These are phyloP conservation scores for Antrodiella citrinella DNA, from an alignment of 768 basidiomycete genomes.

Conservation along the genomic window DNA sequence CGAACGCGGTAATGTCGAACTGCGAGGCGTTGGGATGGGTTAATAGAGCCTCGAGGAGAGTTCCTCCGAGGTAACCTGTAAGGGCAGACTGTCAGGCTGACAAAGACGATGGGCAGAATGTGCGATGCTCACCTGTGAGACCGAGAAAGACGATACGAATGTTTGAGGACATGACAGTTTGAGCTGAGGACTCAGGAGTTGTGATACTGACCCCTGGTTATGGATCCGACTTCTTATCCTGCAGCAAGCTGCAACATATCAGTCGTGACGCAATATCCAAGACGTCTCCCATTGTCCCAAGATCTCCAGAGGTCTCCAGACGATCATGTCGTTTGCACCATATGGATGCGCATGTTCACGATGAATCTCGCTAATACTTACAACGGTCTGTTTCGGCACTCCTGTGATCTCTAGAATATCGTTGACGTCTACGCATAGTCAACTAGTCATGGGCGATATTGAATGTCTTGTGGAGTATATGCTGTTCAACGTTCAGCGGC, in stretches of 20 bases:
- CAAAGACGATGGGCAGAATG: background rate
- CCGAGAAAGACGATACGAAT: conserved; percentile 7
- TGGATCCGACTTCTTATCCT: background rate
- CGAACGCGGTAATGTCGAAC: conserved; percentile 39
- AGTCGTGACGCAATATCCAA: background rate
- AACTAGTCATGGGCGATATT: no score
- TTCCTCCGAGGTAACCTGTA: conserved; percentile 50
- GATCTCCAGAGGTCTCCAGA: background rate
- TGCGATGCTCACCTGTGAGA: conserved; percentile 6
- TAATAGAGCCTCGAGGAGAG: conserved; percentile 39
- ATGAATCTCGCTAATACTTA: no score
- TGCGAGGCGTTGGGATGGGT: conserved; percentile 31
- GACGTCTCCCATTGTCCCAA: background rate
- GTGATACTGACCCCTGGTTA: background rate
- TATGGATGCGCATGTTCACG: no score
- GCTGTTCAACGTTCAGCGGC: no score
- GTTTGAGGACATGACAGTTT: background rate
- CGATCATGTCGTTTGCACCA: background rate
- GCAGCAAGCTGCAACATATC: background rate
- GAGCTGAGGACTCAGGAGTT: background rate
- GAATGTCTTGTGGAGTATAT: no score
- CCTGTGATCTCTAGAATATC: no score
- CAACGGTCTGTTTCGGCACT: no score
- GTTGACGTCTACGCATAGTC: no score
- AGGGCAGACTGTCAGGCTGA: conserved; percentile 1